Evolutionary conservation across 2,329 filamentous ascomycete genomes (phyloP).

Genomic region (Hypoxylon sp.): DNA sequence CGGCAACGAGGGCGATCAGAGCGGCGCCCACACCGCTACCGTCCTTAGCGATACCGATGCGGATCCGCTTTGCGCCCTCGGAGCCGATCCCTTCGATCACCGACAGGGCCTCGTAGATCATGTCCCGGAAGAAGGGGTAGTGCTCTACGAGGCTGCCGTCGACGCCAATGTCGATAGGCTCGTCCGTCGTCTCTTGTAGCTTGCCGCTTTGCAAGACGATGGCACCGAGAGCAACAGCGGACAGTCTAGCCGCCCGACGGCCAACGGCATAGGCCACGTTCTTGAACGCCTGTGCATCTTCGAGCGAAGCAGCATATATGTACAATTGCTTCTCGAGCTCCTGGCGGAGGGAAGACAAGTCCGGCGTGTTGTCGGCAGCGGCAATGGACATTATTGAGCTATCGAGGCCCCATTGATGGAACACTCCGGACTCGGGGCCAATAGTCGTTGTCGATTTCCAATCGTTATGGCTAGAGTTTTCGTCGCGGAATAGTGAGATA

Average conservation of each 20-base stretch:
- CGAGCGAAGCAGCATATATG: constrained; percentile 80
- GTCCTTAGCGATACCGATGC: constrained; percentile 97
- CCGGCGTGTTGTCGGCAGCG: constrained; percentile 80
- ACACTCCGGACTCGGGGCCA: constrained; percentile 74
- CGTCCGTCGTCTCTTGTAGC: constrained; percentile 72
- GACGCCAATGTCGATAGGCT: constrained; percentile 89
- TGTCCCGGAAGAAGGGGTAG: constrained; percentile 91
- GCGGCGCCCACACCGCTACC: constrained; percentile 96
- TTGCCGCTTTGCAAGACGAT: constrained; percentile 85
- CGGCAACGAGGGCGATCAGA: constrained; percentile 91
- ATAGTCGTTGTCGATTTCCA: constrained; percentile 78
- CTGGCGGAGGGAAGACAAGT: constrained; percentile 79
- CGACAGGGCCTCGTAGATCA: constrained; percentile 85
- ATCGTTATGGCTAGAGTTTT: constrained; percentile 78
- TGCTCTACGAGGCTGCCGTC: constrained; percentile 96
- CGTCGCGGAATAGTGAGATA: constrained; percentile 80
- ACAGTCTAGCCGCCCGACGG: constrained; percentile 87
- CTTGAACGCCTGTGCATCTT: constrained; percentile 92
- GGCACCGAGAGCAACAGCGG: constrained; percentile 88
- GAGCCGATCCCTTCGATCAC: constrained; percentile 82
- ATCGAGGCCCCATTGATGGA: constrained; percentile 89
- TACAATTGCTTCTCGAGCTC: constrained; percentile 82
- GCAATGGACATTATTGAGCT: constrained; percentile 90
- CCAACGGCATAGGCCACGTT: constrained; percentile 85
- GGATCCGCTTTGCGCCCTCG: constrained; percentile 84